A percentile compares a stretch with the other conserved stretches of the same genome.
Conservation (phyloP, 164 flowering plant genomes). For the Taxillus chinensis region DNA sequence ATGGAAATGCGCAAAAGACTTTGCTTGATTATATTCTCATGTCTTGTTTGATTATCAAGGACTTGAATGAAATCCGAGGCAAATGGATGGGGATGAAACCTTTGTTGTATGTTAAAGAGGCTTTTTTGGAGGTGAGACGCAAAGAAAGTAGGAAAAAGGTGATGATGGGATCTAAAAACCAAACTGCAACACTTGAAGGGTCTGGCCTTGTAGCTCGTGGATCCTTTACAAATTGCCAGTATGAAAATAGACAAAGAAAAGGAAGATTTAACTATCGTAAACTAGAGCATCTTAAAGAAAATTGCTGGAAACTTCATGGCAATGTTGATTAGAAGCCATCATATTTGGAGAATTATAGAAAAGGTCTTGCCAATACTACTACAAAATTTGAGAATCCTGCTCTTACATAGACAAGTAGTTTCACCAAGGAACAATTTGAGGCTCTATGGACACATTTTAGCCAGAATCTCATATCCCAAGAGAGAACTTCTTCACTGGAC, state of each 20-base stretch:
- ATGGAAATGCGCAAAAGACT: too few species aligned
- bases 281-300: neutral
- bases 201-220: neutral
- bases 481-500: too few species aligned
- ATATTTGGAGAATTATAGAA: neutral
- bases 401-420: neutral
- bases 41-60: too few species aligned
- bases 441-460: too few species aligned
- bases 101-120: neutral
- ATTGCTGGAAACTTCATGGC: neutral
- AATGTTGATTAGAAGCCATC: neutral
- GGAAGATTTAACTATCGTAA: neutral
- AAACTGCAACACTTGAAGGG: neutral
- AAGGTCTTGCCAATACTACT: neutral
- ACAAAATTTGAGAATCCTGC: neutral
- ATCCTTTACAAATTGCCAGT: neutral
- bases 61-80: too few species aligned
- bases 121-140: neutral
- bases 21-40: too few species aligned
- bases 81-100: too few species aligned
- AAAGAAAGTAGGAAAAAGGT: conserved; percentile 1
- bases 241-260: neutral
- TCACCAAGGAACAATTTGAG: neutral
- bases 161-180: neutral
- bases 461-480: too few species aligned